phyloP scores from a whole-genome alignment of 1,139 yeast genomes.

The Geotrichum macrosporum region DNA sequence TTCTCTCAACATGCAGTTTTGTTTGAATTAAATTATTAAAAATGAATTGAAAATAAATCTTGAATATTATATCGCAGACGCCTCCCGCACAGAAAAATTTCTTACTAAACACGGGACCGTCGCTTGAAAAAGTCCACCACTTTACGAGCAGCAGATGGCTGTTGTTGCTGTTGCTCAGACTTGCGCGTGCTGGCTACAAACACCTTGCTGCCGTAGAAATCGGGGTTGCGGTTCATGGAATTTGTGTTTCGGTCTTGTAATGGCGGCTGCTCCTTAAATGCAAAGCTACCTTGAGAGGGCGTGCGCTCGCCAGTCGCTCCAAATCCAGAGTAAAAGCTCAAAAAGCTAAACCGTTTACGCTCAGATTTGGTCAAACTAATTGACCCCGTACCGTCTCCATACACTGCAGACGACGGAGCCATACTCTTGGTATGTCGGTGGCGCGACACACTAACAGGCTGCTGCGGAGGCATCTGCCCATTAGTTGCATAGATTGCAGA shows the following conservation, averaged over 20 bases:
- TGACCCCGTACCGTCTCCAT: slow-evolving; percentile 11
- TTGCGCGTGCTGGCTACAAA: slow-evolving; percentile 5
- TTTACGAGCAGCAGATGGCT: slow-evolving; percentile 31
- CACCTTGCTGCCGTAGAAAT: neutral
- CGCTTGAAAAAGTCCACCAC: slow-evolving; percentile 40
- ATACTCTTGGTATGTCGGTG: slow-evolving; percentile 19
- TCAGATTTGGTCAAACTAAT: slow-evolving; percentile 20
- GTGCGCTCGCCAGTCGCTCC: slow-evolving; percentile 6
- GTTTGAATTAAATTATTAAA: too few species aligned
- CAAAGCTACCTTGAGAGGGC: slow-evolving; percentile 14
- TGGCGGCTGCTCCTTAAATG: slow-evolving; percentile 22
- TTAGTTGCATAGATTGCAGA: slow-evolving; percentile 6
- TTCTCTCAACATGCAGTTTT: too few species aligned
- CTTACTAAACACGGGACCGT: slow-evolving; percentile 10
- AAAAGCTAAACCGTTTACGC: slow-evolving; percentile 30
- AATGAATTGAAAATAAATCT: too few species aligned
- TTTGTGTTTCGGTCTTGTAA: slow-evolving; percentile 22
- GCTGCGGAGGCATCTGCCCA: slow-evolving; percentile 13
- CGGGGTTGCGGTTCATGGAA: slow-evolving; percentile 21
- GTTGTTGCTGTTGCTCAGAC: slow-evolving; percentile 24
- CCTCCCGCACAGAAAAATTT: too few species aligned
- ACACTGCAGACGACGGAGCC: slow-evolving; percentile 5
- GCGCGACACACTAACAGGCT: slow-evolving; percentile 6
- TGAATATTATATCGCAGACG: too few species aligned
- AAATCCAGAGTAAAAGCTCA: slow-evolving; percentile 26